These are phyloP conservation scores for Coemansia sp. DNA, from an alignment of 192 early-diverging fungal species.

Conservation along the genomic window DNA sequence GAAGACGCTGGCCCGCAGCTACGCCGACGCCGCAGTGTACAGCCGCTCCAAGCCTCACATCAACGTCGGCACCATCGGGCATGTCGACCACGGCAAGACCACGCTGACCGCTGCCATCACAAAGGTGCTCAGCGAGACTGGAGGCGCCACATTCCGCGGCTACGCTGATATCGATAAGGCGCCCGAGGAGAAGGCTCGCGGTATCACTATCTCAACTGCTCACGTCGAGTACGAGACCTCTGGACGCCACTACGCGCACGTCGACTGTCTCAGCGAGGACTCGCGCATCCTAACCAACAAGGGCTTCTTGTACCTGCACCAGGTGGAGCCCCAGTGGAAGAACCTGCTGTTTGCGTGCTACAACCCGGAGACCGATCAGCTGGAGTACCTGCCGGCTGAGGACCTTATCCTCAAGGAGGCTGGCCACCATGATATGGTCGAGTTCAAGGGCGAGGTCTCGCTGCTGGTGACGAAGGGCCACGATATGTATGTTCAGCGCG, in stretches of 20 bases:
- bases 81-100: slow-evolving; percentile 99
- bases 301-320: too few species aligned
- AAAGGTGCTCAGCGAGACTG: slow-evolving; percentile 80
- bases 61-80: slow-evolving; percentile 98
- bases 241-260: slow-evolving; percentile 89
- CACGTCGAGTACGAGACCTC: slow-evolving; percentile 96
- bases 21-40: slow-evolving; percentile 66
- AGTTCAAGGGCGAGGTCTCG: too few species aligned
- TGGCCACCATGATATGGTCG: too few species aligned
- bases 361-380: too few species aligned
- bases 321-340: too few species aligned
- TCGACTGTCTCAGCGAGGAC: slow-evolving; percentile 64
- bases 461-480: too few species aligned
- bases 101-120: slow-evolving; percentile 98
- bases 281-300: background rate
- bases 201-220: slow-evolving; percentile 96
- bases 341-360: too few species aligned
- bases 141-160: slow-evolving; percentile 88
- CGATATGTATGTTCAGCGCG: too few species aligned
- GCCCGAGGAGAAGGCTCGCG: slow-evolving; percentile 95
- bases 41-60: slow-evolving; percentile 91
- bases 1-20: slow-evolving; percentile 24
- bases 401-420: too few species aligned
- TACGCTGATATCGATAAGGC: slow-evolving; percentile 98
- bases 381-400: too few species aligned